These are phyloP conservation scores for Paramecium sexaurelia DNA, from an alignment of 73 alveolate species.

Conservation along the genomic window DNA sequence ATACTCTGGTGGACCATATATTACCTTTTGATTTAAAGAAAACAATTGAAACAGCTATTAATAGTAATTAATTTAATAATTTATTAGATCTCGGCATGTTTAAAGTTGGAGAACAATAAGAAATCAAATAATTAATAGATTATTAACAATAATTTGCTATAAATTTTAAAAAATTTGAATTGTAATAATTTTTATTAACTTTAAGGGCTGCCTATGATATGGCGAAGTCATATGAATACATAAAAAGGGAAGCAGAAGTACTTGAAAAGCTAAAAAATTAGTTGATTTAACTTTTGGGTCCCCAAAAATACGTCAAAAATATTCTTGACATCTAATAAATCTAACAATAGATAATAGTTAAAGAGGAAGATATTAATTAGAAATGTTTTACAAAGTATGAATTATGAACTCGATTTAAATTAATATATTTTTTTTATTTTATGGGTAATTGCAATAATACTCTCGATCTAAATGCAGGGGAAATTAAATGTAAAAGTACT, in stretches of 20 bases:
- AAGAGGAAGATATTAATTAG: background rate
- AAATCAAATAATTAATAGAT: background rate
- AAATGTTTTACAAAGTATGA: background rate
- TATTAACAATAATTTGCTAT: background rate
- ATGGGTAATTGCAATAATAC: slow-evolving; percentile 30
- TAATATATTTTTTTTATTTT: background rate
- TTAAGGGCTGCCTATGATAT: background rate
- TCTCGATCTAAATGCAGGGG: background rate
- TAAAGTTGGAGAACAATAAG: background rate
- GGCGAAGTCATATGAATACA: background rate
- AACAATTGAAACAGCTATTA: slow-evolving; percentile 21
- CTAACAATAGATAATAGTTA: background rate
- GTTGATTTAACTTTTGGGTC: background rate
- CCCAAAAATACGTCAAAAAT: background rate
- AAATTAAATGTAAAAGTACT: background rate
- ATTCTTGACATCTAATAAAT: background rate
- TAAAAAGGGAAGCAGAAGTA: background rate
- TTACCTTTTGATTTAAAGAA: slow-evolving; percentile 6
- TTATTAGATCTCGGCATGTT: background rate
- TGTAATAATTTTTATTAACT: background rate
- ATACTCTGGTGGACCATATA: slow-evolving; percentile 16
- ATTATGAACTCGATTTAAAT: background rate
- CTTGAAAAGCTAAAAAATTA: background rate
- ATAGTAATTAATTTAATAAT: background rate
- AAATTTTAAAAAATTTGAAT: background rate